These are phyloP conservation scores for Leavenworthia alabamica DNA, from an alignment of 345 rosid genomes.

Conservation along the genomic window DNA sequence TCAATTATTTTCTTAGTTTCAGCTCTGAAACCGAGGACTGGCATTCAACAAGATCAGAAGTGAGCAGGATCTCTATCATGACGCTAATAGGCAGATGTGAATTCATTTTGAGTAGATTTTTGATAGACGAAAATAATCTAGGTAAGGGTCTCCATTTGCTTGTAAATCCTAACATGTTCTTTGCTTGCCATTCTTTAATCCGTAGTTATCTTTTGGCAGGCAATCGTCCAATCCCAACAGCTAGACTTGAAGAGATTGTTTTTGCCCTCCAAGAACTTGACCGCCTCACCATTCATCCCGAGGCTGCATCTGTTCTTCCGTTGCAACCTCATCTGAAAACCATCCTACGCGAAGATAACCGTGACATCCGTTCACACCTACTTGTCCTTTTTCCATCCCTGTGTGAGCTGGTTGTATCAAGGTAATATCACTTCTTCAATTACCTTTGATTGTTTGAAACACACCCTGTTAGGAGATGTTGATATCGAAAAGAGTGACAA, in stretches of 20 bases:
- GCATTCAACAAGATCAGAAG: slow-evolving; percentile 61
- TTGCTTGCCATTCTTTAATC: neutral
- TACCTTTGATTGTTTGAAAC: neutral
- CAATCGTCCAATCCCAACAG: slow-evolving; percentile 54
- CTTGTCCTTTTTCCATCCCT: slow-evolving; percentile 77
- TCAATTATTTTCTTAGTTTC: slow-evolving; percentile 35
- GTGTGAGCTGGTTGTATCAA: slow-evolving; percentile 80
- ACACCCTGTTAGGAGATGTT: neutral
- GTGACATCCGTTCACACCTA: slow-evolving; percentile 50
- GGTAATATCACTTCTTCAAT: slow-evolving; percentile 37
- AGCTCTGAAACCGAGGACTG: slow-evolving; percentile 43
- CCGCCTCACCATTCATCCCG: slow-evolving; percentile 52
- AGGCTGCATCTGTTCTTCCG: slow-evolving; percentile 62
- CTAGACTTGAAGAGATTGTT: slow-evolving; percentile 77
- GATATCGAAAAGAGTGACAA: neutral
- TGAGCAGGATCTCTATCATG: slow-evolving; percentile 62
- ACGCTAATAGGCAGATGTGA: slow-evolving; percentile 68
- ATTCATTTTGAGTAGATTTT: slow-evolving; percentile 61
- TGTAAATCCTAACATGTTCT: neutral
- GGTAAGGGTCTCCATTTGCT: slow-evolving; percentile 39
- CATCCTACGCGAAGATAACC: slow-evolving; percentile 36
- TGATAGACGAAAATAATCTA: slow-evolving; percentile 58
- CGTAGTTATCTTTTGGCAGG: slow-evolving; percentile 38
- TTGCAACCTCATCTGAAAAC: slow-evolving; percentile 48
- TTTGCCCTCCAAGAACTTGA: slow-evolving; percentile 62